Evolutionary conservation across 1,139 yeast species (phyloP), one percentile per base, ranked within the genome.

Genomic region (Yamadazyma sp.): DNA sequence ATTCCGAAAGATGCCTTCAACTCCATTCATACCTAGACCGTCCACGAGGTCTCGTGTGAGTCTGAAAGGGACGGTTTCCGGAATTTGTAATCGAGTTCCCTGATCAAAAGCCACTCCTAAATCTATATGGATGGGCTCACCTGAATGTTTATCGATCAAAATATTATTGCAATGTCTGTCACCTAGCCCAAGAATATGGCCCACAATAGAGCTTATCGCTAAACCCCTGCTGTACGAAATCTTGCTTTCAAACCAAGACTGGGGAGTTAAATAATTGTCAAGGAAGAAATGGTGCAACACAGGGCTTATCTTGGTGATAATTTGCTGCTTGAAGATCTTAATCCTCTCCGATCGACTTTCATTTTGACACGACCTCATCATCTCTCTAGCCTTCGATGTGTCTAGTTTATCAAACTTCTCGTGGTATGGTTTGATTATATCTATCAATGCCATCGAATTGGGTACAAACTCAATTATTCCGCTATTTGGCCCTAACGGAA

Each of bases 91-190:
- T 12, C 81, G 62, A 51, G 79, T 83, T 0, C 98, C 98, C 54
- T 85, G 91, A 56, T 94, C 98, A 65, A 94, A 94, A 0, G 98
- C 95, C 40, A 92, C 92, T 0, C 98, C 99, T 26, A 94, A 67
- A 59, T 94, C 99, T 53, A 94, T 94, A 59, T 94, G 98, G 22
- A 94, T 82, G 0, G 96, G 95, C 50, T 91, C 97, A 0, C 98
- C 98, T 0, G 87, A 75, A 12, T 57, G 57, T 38, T 73, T 70
- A 57, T 94, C 98, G n/a, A 94, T 57, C 42, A 94, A 62, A 32
- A 94, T 84, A 57, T 94, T 94, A 58, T 88, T 88, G 55, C 95
- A 79, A 61, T 94, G 99, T 18, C 99, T 71, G 58, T 94, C 99
- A 2, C 99, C 99, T 10, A 94, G 70, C 0, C 99, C 99, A 24